Base-by-base conservation (phyloP, 768 basidiomycete species). In the Serendipita sp. region DNA sequence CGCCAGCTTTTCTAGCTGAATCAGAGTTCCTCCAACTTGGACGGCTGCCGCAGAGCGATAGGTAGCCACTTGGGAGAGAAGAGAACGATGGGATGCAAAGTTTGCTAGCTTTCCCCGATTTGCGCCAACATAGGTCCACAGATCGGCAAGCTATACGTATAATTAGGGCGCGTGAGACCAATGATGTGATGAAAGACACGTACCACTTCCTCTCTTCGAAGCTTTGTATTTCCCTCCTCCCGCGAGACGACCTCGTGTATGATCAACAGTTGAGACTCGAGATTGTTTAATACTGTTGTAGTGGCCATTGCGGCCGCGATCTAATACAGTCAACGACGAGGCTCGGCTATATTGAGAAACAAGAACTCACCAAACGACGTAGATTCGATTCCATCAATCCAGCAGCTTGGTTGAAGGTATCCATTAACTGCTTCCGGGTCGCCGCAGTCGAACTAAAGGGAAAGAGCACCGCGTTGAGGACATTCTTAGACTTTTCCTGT, bases 181-280 rank as follows among this genome's bases (percentile, higher is more conserved):
- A 35, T 34, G 4, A 10, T n/a, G 18, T 30, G 10, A 10, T 60
- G 36, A 10, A 38, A 38, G 36, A 30, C 23, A 36, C 56, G 1
- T 60, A 60, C 56, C 30, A 60, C 36, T 60, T 60, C 56, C 10
- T 60, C 56, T 34, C 56, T 32, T 60, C 36, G 28, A 11, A 60
- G 23, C 56, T 60, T 60, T n/a, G 56, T 60, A 38, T 60, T 60
- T 34, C 56, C 56, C 32, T 60, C 56, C 36, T 60, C 56, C 4
- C 56, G 56, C 16, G 56, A 60, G 16, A 60, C 56, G n/a, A 60
- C 18, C 34, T 60, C 56, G 56, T 60, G 56, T 28, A 60, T 60
- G 28, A 60, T 35, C 28, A 60, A 8, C 8, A 60, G 56, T 34
- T 34, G 56, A 30, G 56, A 60, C 3, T 60, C 56, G 16, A 60